Percentiles rank a stretch among this genome's conserved stretches.
Evolutionary conservation across 768 basidiomycete species (phyloP).

Genomic region (Pleurotus citrinopileatus): DNA sequence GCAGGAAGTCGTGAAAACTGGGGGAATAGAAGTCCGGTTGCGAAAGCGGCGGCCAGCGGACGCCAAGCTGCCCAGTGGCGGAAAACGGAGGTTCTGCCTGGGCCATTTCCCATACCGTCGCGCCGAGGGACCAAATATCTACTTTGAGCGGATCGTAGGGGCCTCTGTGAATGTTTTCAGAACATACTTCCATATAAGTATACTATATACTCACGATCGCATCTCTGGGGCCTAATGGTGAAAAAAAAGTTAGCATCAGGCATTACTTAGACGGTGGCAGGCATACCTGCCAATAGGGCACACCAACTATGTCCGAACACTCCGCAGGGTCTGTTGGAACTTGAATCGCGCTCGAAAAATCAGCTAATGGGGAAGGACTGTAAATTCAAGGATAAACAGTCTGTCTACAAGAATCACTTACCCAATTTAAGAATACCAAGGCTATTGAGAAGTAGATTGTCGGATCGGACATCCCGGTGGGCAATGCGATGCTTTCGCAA

Average conservation of each 20-base stretch:
- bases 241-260: conserved; percentile 15
- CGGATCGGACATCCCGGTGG: conserved; percentile 82
- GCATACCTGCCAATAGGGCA: conserved; percentile 76
- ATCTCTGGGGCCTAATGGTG: conserved; percentile 63
- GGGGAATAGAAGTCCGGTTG: conserved; percentile 62
- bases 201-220: conserved; percentile 47
- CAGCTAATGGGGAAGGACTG: conserved; percentile 49
- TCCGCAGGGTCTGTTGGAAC: conserved; percentile 50
- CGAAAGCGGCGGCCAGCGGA: conserved; percentile 63
- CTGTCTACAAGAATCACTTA: conserved; percentile 38
- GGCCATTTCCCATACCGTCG: conserved; percentile 82
- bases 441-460: conserved; percentile 73
- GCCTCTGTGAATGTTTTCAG: conserved; percentile 38
- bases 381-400: too few species aligned
- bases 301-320: conserved; percentile 60
- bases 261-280: neutral
- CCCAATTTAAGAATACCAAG: conserved; percentile 73
- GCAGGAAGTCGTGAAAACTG: conserved; percentile 71
- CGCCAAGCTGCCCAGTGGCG: conserved; percentile 50
- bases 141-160: conserved; percentile 73
- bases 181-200: neutral
- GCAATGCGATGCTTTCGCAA: conserved; percentile 66
- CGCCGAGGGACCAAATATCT: conserved; percentile 80
- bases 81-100: conserved; percentile 74
- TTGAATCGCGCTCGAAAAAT: conserved; percentile 76